Evolutionary conservation across 441 rosid species (phyloP).

Genomic region (Syzygium syzygioides): DNA sequence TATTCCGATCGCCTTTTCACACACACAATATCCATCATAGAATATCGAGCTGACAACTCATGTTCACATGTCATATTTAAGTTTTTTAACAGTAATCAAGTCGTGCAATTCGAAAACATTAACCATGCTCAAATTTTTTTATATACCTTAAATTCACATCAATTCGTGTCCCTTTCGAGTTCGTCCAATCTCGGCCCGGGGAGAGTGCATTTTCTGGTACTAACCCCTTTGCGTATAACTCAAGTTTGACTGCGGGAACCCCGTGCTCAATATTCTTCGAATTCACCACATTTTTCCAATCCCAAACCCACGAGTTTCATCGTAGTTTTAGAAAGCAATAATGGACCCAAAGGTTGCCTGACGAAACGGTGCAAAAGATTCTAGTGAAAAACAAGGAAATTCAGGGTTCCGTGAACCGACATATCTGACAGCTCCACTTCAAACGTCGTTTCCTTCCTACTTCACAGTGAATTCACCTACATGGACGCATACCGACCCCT

Average conservation of each 20-base stretch:
- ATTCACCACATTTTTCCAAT: not conserved
- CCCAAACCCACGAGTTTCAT: not conserved
- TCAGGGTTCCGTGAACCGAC: conserved; percentile 7
- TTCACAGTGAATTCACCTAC: not conserved
- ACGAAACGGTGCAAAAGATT: not conserved
- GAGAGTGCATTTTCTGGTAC: not conserved
- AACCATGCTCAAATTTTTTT: not conserved
- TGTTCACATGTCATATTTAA: not conserved
- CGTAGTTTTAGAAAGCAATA: not conserved
- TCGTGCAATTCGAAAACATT: no score
- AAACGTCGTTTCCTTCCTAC: not conserved
- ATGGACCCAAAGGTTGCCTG: not conserved
- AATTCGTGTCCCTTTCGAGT: not conserved
- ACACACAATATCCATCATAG: not conserved
- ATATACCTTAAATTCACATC: not conserved
- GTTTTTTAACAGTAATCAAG: not conserved
- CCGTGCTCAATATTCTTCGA: not conserved
- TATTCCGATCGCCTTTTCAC: not conserved
- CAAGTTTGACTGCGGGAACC: not conserved
- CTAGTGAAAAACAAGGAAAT: not conserved
- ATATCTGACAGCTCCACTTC: conserved; percentile 14
- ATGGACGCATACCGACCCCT: not conserved
- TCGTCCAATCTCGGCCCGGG: no score
- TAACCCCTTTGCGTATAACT: not conserved
- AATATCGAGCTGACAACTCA: not conserved